These are phyloP conservation scores for Pulveroboletus sp. DNA, from an alignment of 768 basidiomycete genomes.

Conservation along the genomic window DNA sequence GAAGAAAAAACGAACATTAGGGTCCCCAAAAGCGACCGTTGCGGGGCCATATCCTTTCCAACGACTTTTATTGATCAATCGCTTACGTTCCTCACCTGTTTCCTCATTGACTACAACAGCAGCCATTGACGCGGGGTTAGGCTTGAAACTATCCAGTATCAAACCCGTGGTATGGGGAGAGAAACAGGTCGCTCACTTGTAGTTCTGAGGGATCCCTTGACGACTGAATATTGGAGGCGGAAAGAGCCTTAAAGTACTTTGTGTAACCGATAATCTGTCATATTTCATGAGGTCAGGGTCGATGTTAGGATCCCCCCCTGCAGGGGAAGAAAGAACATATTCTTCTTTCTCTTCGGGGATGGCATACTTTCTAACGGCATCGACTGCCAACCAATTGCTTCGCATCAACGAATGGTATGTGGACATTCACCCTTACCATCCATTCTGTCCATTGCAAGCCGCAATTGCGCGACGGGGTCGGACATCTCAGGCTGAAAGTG, in stretches of 20 bases:
- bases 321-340: constrained; percentile 39
- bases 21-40: constrained; percentile 64
- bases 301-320: constrained; percentile 40
- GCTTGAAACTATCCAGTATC: constrained; percentile 57
- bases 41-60: constrained; percentile 83
- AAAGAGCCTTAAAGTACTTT: constrained; percentile 69
- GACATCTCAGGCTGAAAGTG: constrained; percentile 77
- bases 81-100: constrained; percentile 78
- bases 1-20: constrained; percentile 33
- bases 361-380: constrained; percentile 65
- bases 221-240: constrained; percentile 91
- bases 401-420: background rate
- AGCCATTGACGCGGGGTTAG: constrained; percentile 70
- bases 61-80: constrained; percentile 82
- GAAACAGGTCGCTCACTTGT: constrained; percentile 52
- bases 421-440: constrained; percentile 57
- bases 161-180: background rate
- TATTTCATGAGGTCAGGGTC: constrained; percentile 44
- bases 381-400: constrained; percentile 45
- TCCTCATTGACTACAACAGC: constrained; percentile 66
- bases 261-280: constrained; percentile 21
- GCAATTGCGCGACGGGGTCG: constrained; percentile 69
- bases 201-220: constrained; percentile 73
- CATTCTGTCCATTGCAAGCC: constrained; percentile 72
- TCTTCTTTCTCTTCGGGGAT: constrained; percentile 71